Conservation (phyloP, 2,329 filamentous ascomycete genomes). For the Exophiala sp. region DNA sequence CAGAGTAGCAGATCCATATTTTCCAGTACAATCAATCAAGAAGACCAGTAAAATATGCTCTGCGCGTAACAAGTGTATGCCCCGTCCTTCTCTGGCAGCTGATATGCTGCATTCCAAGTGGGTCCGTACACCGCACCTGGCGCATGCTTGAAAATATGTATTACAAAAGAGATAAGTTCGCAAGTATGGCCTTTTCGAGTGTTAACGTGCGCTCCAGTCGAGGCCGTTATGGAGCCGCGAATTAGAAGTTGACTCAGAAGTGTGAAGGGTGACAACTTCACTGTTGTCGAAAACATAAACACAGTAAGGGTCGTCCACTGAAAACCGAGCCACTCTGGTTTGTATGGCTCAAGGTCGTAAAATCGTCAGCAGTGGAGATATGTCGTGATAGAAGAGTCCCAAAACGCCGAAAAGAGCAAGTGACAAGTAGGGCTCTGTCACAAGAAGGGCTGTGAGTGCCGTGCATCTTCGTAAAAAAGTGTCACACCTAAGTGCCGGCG, state of each 20-base stretch:
- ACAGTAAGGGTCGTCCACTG: conserved; percentile 13
- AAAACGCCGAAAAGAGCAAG: conserved; percentile 14
- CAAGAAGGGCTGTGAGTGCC: conserved; percentile 14
- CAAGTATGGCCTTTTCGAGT: neutral
- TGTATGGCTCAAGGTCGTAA: conserved; percentile 25
- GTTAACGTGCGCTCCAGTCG: neutral
- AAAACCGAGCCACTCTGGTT: conserved; percentile 24
- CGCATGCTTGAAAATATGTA: conserved; percentile 8
- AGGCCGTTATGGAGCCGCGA: neutral
- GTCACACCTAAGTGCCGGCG: conserved; percentile 7
- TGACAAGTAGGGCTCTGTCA: conserved; percentile 6
- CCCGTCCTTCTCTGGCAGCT: conserved; percentile 6
- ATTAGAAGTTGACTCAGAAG: conserved; percentile 4
- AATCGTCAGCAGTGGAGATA: conserved; percentile 20
- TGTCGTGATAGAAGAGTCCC: conserved; percentile 19
- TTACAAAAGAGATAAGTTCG: conserved; percentile 20
- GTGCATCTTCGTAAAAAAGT: conserved; percentile 10
- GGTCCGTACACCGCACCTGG: neutral
- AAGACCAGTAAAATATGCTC: conserved; percentile 25
- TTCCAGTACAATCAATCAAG: conserved; percentile 30
- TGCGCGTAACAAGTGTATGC: conserved; percentile 17
- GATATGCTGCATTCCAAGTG: conserved; percentile 6
- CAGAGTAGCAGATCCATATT: conserved; percentile 26
- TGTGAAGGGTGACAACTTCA: conserved; percentile 13
- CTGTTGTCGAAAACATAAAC: conserved; percentile 10